Evolutionary conservation across 768 basidiomycete genomes (phyloP).

Genomic region (Dendrothele bispora): DNA sequence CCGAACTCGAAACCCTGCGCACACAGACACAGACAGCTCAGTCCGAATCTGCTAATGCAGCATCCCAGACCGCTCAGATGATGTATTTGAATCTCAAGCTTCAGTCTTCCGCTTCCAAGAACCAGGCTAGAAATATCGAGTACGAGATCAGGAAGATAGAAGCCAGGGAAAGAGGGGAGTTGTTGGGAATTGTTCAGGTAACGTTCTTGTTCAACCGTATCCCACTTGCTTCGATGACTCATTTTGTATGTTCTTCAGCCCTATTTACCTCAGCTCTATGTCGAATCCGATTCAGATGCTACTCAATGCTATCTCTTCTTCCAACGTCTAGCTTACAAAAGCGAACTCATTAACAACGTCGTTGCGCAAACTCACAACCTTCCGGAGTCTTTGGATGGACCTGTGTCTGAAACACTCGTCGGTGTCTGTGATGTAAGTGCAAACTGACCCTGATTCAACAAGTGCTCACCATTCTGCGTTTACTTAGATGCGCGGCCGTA

Average conservation of each 20-base stretch:
- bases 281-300: conserved; percentile 86
- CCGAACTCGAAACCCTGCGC: conserved; percentile 84
- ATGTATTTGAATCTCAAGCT: conserved; percentile 94
- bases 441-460: neutral
- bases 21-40: conserved; percentile 84
- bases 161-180: conserved; percentile 76
- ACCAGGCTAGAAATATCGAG: conserved; percentile 87
- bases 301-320: conserved; percentile 92
- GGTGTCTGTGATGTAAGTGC: conserved; percentile 84
- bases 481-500: conserved; percentile 75
- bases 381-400: conserved; percentile 80
- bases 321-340: conserved; percentile 82
- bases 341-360: conserved; percentile 81
- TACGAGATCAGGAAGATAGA: conserved; percentile 86
- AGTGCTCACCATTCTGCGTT: neutral
- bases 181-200: conserved; percentile 84
- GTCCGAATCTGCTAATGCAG: conserved; percentile 77
- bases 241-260: conserved; percentile 47
- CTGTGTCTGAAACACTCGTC: conserved; percentile 85
- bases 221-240: neutral
- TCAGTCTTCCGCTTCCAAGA: conserved; percentile 88
- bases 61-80: conserved; percentile 88
- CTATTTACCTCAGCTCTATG: conserved; percentile 88
- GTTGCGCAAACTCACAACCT: conserved; percentile 83
- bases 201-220: neutral